These are phyloP conservation scores for Wickerhamiella hasegawae DNA, from an alignment of 805 yeast species.

Conservation along the genomic window DNA sequence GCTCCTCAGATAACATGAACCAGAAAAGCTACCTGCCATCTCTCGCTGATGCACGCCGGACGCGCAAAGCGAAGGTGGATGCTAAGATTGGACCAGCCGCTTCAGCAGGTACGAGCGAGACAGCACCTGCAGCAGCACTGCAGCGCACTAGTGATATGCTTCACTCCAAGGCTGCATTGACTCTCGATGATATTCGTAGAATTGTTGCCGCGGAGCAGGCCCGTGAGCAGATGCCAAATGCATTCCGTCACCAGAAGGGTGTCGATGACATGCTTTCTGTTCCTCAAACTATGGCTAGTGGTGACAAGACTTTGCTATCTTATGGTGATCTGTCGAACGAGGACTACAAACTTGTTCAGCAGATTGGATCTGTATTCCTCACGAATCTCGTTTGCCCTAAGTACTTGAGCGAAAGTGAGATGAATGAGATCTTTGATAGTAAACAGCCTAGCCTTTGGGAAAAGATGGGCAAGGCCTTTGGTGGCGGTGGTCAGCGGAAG, in stretches of 20 bases:
- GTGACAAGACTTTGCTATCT: constrained; percentile 5
- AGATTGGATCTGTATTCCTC: constrained; percentile 35
- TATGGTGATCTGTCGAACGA: constrained; percentile 29
- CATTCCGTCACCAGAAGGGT: constrained; percentile 54
- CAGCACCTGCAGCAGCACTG: constrained; percentile 18
- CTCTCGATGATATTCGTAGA: constrained; percentile 90
- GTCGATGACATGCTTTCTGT: constrained; percentile 4
- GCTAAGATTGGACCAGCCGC: neutral
- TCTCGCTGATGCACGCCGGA: constrained; percentile 4
- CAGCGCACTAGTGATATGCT: constrained; percentile 56
- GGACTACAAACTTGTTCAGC: constrained; percentile 45
- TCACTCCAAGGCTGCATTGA: constrained; percentile 67
- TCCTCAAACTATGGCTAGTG: neutral
- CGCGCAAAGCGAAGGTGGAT: neutral
- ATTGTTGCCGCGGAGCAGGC: constrained; percentile 97
- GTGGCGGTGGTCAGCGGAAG: constrained; percentile 10
- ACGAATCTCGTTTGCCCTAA: constrained; percentile 22
- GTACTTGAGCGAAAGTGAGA: constrained; percentile 21
- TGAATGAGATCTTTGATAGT: constrained; percentile 1
- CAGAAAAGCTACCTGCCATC: constrained; percentile 5
- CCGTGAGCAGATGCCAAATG: constrained; percentile 80
- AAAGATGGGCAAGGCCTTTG: constrained; percentile 27
- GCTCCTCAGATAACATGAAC: constrained; percentile 1
- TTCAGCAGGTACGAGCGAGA: neutral
- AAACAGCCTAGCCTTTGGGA: constrained; percentile 30